Evolutionary conservation across 495 filamentous ascomycete species (phyloP).

Genomic region (Barbatosphaeria neglecta): DNA sequence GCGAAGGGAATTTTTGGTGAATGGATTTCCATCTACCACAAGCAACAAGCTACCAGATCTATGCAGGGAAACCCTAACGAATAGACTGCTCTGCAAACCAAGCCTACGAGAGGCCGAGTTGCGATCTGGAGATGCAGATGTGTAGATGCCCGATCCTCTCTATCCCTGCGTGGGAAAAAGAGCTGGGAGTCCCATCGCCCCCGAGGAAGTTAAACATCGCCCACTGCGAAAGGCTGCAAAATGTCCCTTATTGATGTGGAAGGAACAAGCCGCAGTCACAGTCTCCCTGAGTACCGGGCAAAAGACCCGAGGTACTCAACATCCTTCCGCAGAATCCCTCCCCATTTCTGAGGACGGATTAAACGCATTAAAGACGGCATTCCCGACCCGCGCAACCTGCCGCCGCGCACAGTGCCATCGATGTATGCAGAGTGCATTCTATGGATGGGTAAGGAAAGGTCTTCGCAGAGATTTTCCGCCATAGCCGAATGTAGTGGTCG

Average conservation of each 20-base stretch:
- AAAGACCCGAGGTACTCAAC: constrained; percentile 1
- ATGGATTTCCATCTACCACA: constrained; percentile 8
- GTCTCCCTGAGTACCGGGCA: background rate
- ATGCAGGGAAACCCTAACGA: background rate
- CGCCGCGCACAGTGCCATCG: constrained; percentile 14
- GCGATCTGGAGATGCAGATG: background rate
- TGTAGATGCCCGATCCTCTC: background rate
- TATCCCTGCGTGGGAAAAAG: background rate
- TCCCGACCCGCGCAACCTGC: constrained; percentile 47
- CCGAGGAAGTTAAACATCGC: background rate
- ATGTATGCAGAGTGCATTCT: constrained; percentile 14
- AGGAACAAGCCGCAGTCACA: constrained; percentile 9
- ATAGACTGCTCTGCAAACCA: background rate
- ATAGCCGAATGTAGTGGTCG: background rate
- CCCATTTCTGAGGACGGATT: background rate
- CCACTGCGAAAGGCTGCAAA: background rate
- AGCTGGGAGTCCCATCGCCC: background rate
- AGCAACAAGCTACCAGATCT: constrained; percentile 4
- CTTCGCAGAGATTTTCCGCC: constrained; percentile 5
- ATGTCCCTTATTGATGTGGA: constrained; percentile 1
- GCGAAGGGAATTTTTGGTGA: background rate
- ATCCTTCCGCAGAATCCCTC: constrained; percentile 3
- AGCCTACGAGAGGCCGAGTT: background rate
- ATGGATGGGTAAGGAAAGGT: constrained; percentile 9
- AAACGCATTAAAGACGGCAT: constrained; percentile 35